phyloP scores from a whole-genome alignment of 331 rosid genomes.

The Rosa hybrid region DNA sequence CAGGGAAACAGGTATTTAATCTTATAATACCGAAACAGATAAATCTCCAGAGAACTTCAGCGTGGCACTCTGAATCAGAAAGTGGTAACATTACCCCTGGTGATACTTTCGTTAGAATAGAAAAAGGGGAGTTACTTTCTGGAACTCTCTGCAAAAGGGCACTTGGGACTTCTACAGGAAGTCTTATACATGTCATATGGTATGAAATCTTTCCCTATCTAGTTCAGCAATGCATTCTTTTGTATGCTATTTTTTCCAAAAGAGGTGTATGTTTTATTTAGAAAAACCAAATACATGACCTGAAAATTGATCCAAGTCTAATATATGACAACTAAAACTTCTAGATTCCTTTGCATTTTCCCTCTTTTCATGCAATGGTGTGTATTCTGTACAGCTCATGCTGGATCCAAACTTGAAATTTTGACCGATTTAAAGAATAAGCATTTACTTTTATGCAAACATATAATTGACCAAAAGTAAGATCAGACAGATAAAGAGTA shows the following conservation, averaged over 20 bases:
- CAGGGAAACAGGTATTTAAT: constrained; percentile 97
- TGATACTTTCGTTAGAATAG: constrained; percentile 91
- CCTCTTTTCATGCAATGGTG: background rate
- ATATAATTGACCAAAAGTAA: background rate
- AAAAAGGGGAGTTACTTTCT: constrained; percentile 85
- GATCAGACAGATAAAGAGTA: background rate
- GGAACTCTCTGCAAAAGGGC: constrained; percentile 97
- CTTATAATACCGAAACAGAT: constrained; percentile 95
- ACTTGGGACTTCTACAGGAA: constrained; percentile 86
- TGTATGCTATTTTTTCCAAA: background rate
- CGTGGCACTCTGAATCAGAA: constrained; percentile 89
- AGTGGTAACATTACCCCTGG: constrained; percentile 80
- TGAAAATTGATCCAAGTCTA: background rate
- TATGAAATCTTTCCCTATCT: constrained; percentile 25
- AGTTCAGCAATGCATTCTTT: background rate
- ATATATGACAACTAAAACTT: background rate
- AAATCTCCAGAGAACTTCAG: constrained; percentile 79
- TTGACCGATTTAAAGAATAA: background rate
- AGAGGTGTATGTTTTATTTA: background rate
- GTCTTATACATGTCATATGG: constrained; percentile 98
- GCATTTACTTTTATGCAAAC: background rate
- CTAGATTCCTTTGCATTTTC: background rate
- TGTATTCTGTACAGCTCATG: background rate
- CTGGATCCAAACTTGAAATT: background rate
- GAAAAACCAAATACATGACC: background rate